phyloP scores from a whole-genome alignment of 495 filamentous ascomycete genomes.

The Chaetomium fimeti region DNA sequence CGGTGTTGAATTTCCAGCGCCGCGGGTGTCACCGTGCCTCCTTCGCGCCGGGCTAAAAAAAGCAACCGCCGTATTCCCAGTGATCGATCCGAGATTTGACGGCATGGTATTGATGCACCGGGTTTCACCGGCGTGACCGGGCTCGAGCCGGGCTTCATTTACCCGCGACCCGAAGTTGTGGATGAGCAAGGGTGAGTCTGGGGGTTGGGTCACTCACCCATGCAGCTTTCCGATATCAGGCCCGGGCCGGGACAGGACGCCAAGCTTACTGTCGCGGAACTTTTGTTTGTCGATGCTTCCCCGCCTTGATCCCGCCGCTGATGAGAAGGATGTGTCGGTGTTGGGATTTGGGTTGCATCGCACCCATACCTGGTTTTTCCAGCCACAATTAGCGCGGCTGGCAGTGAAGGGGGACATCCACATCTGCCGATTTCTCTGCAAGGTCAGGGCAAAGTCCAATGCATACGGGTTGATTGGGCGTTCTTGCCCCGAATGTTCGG shows the following conservation, averaged over 20 bases:
- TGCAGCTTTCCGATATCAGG: neutral
- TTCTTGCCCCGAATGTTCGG: neutral
- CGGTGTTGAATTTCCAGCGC: too few relatives aligned
- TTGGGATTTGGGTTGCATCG: too few relatives aligned
- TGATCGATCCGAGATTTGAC: neutral
- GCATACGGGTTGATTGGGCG: neutral
- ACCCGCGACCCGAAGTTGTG: constrained; percentile 6
- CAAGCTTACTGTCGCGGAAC: neutral
- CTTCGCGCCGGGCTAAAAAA: too few relatives aligned
- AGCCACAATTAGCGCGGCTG: neutral
- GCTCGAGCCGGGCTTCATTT: neutral
- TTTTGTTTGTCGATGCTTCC: neutral
- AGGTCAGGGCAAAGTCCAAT: neutral
- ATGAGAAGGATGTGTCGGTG: too few relatives aligned
- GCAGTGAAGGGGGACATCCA: neutral
- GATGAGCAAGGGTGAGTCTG: neutral
- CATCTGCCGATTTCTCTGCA: neutral
- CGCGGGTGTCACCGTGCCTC: too few relatives aligned
- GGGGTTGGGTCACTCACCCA: neutral
- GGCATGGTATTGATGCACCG: neutral
- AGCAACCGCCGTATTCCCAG: neutral
- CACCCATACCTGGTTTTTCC: neutral
- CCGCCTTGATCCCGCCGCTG: too few relatives aligned
- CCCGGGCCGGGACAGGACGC: constrained; percentile 8
- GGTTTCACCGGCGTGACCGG: too few relatives aligned